A percentile compares a stretch with the other conserved stretches of the same genome.
phyloP scores from a whole-genome alignment of 2,329 filamentous ascomycete species.

The Dendryphion nanum region DNA sequence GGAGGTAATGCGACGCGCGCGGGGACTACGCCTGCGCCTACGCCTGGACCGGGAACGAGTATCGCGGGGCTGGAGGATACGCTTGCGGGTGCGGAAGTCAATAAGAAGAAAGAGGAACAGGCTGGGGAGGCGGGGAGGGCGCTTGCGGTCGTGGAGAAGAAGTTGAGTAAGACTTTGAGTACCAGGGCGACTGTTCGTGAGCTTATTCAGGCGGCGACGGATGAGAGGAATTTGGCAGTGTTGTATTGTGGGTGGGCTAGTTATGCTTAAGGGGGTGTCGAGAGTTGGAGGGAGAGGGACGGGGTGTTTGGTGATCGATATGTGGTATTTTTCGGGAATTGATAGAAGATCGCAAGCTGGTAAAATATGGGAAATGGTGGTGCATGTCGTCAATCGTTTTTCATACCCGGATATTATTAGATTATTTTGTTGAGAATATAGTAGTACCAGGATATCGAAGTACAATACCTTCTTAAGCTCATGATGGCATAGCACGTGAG shows the following conservation, averaged over 20 bases:
- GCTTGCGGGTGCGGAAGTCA: conserved; percentile 1
- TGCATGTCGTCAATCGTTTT: too few species aligned
- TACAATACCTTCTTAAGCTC: too few species aligned
- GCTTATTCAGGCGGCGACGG: conserved; percentile 90
- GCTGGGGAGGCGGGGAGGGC: conserved; percentile 85
- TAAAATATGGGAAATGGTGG: too few species aligned
- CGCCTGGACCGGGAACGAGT: conserved; percentile 12
- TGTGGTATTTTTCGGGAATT: too few species aligned
- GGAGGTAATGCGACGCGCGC: conserved; percentile 32
- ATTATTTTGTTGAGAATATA: too few species aligned
- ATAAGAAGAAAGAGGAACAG: conserved; percentile 49
- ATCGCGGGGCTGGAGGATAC: conserved; percentile 27
- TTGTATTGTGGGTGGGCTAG: conserved; percentile 56
- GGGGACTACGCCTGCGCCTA: conserved; percentile 26
- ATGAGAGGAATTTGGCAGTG: conserved; percentile 87
- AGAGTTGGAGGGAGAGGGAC: too few species aligned
- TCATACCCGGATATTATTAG: too few species aligned
- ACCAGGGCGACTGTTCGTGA: conserved; percentile 96
- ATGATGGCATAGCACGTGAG: too few species aligned
- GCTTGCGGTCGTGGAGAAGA: conserved; percentile 91
- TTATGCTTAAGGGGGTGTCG: conserved; percentile 29
- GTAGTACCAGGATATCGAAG: too few species aligned
- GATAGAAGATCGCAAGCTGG: too few species aligned
- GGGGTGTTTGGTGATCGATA: too few species aligned
- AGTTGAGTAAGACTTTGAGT: conserved; percentile 89